Evolutionary conservation across 208 protist genomes (phyloP).

Genomic region (Crithidia sp.): DNA sequence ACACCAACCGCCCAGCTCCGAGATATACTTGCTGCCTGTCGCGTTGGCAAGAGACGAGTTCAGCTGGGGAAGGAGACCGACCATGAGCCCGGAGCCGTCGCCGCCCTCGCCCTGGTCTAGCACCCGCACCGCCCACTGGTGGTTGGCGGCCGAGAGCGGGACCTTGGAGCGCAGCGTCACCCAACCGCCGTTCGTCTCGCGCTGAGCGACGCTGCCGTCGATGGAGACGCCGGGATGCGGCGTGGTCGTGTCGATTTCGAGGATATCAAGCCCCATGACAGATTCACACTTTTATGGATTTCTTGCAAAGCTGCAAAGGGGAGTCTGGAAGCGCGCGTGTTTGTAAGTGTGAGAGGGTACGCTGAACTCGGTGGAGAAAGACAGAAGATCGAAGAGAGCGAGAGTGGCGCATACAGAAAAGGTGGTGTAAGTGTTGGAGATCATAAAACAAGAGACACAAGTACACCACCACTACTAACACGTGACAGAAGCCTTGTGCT

Average conservation of each 20-base stretch:
- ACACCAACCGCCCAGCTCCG: constrained; percentile 91
- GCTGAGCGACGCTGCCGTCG: constrained; percentile 62
- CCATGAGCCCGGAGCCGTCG: constrained; percentile 90
- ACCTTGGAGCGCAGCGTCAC: constrained; percentile 83
- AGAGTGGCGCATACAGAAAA: neutral
- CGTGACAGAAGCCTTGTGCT: too few relatives aligned
- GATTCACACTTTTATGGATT: constrained; percentile 1
- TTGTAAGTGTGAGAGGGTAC: neutral
- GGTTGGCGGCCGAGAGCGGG: constrained; percentile 70
- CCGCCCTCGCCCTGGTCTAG: constrained; percentile 90
- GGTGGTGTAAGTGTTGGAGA: neutral
- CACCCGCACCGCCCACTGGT: constrained; percentile 89
- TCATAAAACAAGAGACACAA: too few relatives aligned
- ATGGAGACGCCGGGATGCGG: constrained; percentile 88
- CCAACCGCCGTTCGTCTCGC: constrained; percentile 91
- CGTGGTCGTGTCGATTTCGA: constrained; percentile 81
- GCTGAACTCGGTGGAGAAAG: neutral
- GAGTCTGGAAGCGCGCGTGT: neutral
- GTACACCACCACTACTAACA: too few relatives aligned
- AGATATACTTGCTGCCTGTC: constrained; percentile 91
- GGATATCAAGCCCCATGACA: constrained; percentile 81
- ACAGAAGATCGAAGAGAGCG: neutral
- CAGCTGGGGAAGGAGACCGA: constrained; percentile 84
- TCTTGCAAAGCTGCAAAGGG: neutral
- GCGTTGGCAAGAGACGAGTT: constrained; percentile 43